Evolutionary conservation across 768 basidiomycete species (phyloP).

Genomic region (Suillus plorans): DNA sequence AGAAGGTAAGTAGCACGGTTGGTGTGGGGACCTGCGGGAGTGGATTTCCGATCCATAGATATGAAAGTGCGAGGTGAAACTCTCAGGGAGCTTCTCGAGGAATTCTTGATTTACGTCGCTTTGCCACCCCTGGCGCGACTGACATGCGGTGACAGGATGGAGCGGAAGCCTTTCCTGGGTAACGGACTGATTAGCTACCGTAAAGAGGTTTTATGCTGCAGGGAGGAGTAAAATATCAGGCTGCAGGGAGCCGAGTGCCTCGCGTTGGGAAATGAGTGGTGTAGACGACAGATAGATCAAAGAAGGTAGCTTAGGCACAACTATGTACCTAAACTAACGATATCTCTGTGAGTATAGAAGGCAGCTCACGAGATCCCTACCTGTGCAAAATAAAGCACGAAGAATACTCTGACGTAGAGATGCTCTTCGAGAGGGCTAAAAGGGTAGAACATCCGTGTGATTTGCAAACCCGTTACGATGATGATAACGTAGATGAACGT

Average conservation of each 20-base stretch:
- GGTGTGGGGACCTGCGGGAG: constrained; percentile 9
- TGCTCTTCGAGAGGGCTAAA: constrained; percentile 16
- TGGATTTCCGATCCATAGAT: constrained; percentile 12
- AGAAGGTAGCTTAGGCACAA: neutral
- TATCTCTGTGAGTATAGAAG: constrained; percentile 30
- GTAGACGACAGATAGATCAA: neutral
- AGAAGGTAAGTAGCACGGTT: constrained; percentile 7
- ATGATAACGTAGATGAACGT: neutral
- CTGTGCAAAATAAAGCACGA: constrained; percentile 20
- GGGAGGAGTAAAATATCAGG: constrained; percentile 12
- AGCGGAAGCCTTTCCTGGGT: constrained; percentile 7
- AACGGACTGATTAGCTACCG: constrained; percentile 9
- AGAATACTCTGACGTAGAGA: constrained; percentile 28
- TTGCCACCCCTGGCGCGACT: constrained; percentile 10
- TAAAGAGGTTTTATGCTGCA: constrained; percentile 14
- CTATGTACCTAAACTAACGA: neutral
- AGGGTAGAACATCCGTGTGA: constrained; percentile 1
- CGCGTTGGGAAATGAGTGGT: neutral
- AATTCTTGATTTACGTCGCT: constrained; percentile 25
- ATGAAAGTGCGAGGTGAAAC: constrained; percentile 4
- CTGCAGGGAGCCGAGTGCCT: constrained; percentile 7
- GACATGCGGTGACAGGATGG: constrained; percentile 14
- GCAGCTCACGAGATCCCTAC: constrained; percentile 13
- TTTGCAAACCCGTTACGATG: neutral
- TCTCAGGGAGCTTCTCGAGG: constrained; percentile 11